phyloP scores from a whole-genome alignment of 257 asterid genomes.

The Nicotiana tabacum region DNA sequence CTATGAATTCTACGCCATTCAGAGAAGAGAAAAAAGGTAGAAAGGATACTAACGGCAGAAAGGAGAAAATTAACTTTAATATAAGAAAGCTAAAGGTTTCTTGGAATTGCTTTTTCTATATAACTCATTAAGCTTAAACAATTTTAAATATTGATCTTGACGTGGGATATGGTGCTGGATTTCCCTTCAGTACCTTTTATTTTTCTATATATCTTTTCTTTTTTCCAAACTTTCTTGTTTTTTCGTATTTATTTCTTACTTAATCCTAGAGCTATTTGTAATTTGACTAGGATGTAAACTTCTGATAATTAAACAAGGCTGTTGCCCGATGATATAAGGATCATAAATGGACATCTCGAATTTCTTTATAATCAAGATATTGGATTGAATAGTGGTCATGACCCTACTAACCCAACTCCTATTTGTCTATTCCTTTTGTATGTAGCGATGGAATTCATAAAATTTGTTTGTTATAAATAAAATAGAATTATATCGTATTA shows the following conservation, averaged over 20 bases:
- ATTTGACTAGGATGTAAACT: neutral
- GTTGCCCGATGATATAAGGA: no score
- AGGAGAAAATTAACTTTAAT: neutral
- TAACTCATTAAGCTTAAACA: neutral
- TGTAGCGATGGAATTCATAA: no score
- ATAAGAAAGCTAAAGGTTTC: neutral
- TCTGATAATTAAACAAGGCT: neutral
- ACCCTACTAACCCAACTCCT: no score
- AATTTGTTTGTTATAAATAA: no score
- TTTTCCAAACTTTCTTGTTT: neutral
- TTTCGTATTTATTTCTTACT: neutral
- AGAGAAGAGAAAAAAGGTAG: neutral
- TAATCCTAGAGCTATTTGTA: neutral
- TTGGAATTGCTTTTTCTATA: neutral
- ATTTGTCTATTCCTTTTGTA: no score
- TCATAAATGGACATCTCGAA: no score
- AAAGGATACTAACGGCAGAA: neutral
- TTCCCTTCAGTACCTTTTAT: neutral
- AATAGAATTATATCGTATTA: no score
- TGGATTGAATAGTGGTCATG: no score
- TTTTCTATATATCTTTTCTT: neutral
- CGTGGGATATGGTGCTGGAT: slow-evolving; percentile 8
- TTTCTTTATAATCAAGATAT: no score
- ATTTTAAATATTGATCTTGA: neutral
- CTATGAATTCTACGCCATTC: slow-evolving; percentile 4